Evolutionary conservation across 352 stramenopile species (phyloP).

Genomic region (Pythium utonaiense): DNA sequence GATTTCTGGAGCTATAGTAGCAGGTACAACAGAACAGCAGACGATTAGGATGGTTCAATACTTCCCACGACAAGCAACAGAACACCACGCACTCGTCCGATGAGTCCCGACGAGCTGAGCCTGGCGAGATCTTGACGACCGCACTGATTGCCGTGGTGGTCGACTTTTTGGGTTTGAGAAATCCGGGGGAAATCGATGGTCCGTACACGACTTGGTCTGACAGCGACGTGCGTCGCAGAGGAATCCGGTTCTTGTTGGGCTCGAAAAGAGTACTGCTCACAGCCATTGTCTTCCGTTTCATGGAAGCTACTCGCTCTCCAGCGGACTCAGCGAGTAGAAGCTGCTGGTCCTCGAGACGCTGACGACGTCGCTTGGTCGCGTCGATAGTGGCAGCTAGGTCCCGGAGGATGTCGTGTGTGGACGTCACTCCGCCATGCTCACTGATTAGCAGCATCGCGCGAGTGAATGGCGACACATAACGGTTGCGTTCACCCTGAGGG

Average conservation of each 20-base stretch:
- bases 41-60: not conserved
- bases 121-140: not conserved
- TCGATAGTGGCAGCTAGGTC: constrained; percentile 19
- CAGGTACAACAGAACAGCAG: not conserved
- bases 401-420: constrained; percentile 20
- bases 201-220: constrained; percentile 68
- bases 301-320: not conserved
- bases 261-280: constrained; percentile 27
- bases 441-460: constrained; percentile 18
- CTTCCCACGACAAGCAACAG: not conserved
- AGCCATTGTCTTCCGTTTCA: not conserved
- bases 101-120: constrained; percentile 7
- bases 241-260: constrained; percentile 47
- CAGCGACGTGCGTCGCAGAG: constrained; percentile 39
- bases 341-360: constrained; percentile 12
- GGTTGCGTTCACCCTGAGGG: not conserved
- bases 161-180: constrained; percentile 33
- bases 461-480: constrained; percentile 20
- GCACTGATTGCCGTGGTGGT: constrained; percentile 1
- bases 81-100: constrained; percentile 10
- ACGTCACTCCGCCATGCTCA: constrained; percentile 9
- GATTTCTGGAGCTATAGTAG: constrained; percentile 2
- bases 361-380: constrained; percentile 14
- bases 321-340: not conserved
- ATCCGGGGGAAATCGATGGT: constrained; percentile 42